Percentiles rank a stretch among this genome's conserved stretches.
phyloP scores from a whole-genome alignment of 352 stramenopile genomes.

The Pythium oligandrum region DNA sequence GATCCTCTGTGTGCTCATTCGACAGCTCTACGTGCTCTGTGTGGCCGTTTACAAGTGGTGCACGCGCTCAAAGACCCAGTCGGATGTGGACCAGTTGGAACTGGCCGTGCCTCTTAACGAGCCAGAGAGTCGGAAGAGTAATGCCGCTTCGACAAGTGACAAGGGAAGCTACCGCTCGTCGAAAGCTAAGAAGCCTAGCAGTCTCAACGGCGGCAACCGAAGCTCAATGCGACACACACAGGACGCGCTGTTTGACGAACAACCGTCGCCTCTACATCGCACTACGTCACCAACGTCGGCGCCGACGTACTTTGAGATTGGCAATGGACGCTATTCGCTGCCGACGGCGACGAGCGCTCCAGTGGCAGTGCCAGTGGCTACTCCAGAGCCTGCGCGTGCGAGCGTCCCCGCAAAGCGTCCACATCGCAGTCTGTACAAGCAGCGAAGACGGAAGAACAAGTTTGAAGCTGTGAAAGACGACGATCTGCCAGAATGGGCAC shows the following conservation, averaged over 20 bases:
- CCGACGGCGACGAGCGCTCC: neutral
- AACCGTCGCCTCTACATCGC: slow-evolving; percentile 14
- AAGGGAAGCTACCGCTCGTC: no score
- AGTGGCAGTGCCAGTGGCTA: neutral
- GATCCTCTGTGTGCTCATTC: slow-evolving; percentile 33
- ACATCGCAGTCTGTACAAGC: slow-evolving; percentile 15
- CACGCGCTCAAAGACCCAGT: slow-evolving; percentile 6
- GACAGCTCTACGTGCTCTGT: slow-evolving; percentile 29
- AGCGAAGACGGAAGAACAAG: slow-evolving; percentile 6
- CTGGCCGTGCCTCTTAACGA: slow-evolving; percentile 17
- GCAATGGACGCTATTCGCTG: slow-evolving; percentile 11
- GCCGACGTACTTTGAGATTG: neutral
- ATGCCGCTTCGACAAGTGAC: neutral
- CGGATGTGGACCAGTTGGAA: slow-evolving; percentile 6
- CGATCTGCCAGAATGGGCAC: slow-evolving; percentile 18
- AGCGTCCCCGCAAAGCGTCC: slow-evolving; percentile 8
- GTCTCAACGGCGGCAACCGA: no score
- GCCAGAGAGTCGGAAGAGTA: neutral
- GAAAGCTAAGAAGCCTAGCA: no score
- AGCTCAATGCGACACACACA: no score
- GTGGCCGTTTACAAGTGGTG: slow-evolving; percentile 17
- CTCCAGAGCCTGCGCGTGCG: slow-evolving; percentile 1
- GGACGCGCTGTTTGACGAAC: slow-evolving; percentile 3
- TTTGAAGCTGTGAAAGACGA: slow-evolving; percentile 9
- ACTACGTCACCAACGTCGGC: slow-evolving; percentile 13